Evolutionary conservation across 179 eudicot species (phyloP).

Genomic region (Beta macrorhiza): DNA sequence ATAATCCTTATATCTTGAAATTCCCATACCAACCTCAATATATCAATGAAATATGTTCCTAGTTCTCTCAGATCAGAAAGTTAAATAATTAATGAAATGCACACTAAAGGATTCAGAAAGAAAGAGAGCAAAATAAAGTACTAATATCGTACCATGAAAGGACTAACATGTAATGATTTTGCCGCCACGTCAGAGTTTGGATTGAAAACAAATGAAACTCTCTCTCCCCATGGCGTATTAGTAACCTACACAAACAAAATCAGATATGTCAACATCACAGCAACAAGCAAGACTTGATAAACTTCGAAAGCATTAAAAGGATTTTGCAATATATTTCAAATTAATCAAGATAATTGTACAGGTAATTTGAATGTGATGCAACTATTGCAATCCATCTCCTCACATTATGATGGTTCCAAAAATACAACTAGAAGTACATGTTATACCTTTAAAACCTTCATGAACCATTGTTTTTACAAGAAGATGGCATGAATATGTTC

Average conservation of each 20-base stretch:
- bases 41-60: background rate
- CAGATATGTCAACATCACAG: slow-evolving; percentile 1
- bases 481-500: too few species aligned
- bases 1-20: too few species aligned
- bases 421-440: too few species aligned
- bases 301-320: background rate
- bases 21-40: background rate
- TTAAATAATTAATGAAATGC: background rate
- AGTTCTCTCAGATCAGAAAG: background rate
- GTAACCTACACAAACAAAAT: slow-evolving; percentile 56
- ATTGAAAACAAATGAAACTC: slow-evolving; percentile 67
- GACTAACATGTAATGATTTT: slow-evolving; percentile 88
- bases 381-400: background rate
- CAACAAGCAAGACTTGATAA: background rate
- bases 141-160: slow-evolving; percentile 70
- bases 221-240: slow-evolving; percentile 97
- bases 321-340: background rate
- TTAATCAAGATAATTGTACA: background rate
- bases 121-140: background rate
- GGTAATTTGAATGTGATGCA: background rate
- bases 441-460: too few species aligned
- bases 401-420: too few species aligned
- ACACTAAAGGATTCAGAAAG: background rate
- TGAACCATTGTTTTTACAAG: too few species aligned
- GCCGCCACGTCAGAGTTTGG: slow-evolving; percentile 70